Evolutionary conservation across 2,329 filamentous ascomycete genomes (phyloP).

Genomic region (Endothia cerciana): DNA sequence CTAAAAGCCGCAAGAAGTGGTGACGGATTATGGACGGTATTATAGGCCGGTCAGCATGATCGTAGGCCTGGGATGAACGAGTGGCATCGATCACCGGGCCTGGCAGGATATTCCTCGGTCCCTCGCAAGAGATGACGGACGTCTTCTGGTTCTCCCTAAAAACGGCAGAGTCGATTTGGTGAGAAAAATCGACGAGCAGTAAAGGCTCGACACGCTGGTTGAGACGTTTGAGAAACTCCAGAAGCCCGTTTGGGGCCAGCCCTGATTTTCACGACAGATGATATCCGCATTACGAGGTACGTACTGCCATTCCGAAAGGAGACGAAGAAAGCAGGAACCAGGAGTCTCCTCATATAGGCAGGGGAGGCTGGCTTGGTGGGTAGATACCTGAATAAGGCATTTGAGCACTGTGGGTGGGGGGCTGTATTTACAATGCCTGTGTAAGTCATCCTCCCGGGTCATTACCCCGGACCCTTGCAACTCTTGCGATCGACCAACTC

Average conservation of each 20-base stretch:
- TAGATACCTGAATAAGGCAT: constrained; percentile 21
- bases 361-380: constrained; percentile 13
- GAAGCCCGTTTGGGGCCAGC: constrained; percentile 22
- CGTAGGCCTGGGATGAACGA: constrained; percentile 21
- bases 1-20: constrained; percentile 11
- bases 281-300: constrained; percentile 24
- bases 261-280: constrained; percentile 21
- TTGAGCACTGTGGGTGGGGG: constrained; percentile 21
- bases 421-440: constrained; percentile 24
- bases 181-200: constrained; percentile 7
- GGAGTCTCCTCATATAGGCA: constrained; percentile 21
- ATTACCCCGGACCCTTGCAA: constrained; percentile 21
- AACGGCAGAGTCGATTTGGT: constrained; percentile 5
- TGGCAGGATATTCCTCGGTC: background rate
- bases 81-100: constrained; percentile 23
- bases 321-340: constrained; percentile 18
- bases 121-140: constrained; percentile 8
- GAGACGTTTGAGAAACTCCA: constrained; percentile 14
- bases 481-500: constrained; percentile 10
- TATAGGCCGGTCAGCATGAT: constrained; percentile 27
- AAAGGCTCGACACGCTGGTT: constrained; percentile 10
- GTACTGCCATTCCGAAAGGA: constrained; percentile 18
- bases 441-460: constrained; percentile 18
- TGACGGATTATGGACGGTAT: constrained; percentile 19
- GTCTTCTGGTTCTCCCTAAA: constrained; percentile 10